Base-by-base conservation (phyloP, 306 rosid genomes). In the Senna siamea region DNA sequence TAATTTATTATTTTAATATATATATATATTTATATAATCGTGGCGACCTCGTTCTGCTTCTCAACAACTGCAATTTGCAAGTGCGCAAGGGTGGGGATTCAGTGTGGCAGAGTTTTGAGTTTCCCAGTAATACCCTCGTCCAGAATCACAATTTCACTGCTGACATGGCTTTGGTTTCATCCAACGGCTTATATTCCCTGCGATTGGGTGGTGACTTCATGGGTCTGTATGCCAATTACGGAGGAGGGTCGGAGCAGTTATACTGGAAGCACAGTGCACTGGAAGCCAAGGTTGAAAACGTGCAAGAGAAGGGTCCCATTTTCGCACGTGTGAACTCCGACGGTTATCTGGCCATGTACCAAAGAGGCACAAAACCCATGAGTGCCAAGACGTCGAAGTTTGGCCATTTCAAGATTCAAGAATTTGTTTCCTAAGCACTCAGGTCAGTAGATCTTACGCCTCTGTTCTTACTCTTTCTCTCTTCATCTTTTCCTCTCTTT, bases 281-380 rank as follows among this genome's bases (percentile, higher is more conserved):
- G 44, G 82, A 91, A 70, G 83, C 84, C 14, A 84, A 76, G 41
- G 90, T 93, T 1, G 17, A 43, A 5, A 64, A 91, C 0, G 56
- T 78, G 9, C 48, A 80, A 61, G 91, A 89, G 0, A 38, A 77
- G 6, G 95, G 93, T 26, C 91, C 97, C 2, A 62, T 94, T 72
- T 78, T 80, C 80, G 88, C 86, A n/a, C 89, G 71, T 48, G 82
- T 94, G 10, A 77, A 80, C 80, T 11, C 87, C 0, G 84, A 85
- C n/a, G 95, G 98, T 14, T 94, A 82, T 57, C 75, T 91, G 17
- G 97, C 84, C 8, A 85, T 91, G 95, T 94, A 94, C 83, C 98
- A 94, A 72, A 85, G 85, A 0, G 77, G 89, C 32, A 65, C 55
- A 19, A 48, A 57, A 23, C 95, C 96, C 2, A 85, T 86, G 1